Percentiles rank a stretch among this genome's conserved stretches.
phyloP scores from a whole-genome alignment of 495 filamentous ascomycete species.

The Amniculicola lignicola region DNA sequence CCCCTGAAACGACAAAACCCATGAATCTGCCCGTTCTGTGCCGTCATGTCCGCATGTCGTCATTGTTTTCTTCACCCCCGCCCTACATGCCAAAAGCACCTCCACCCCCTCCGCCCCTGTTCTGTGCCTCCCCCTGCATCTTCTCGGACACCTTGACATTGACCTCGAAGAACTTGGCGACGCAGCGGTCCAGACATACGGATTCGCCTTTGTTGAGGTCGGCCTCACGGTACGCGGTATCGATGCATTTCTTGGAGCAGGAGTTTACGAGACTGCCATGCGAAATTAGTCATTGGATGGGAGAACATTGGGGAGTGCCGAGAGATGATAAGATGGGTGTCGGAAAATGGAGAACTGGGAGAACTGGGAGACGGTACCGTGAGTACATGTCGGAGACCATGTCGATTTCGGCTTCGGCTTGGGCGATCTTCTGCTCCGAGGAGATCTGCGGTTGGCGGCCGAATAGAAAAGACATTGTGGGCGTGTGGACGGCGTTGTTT shows the following conservation, averaged over 20 bases:
- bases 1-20: no score
- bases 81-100: conserved; percentile 45
- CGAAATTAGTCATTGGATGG: neutral
- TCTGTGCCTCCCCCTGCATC: conserved; percentile 64
- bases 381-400: conserved; percentile 96
- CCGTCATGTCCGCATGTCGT: no score
- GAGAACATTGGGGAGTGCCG: neutral
- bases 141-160: conserved; percentile 86
- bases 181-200: conserved; percentile 94
- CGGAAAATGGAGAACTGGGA: neutral
- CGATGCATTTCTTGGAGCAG: conserved; percentile 90
- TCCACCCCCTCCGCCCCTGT: conserved; percentile 42
- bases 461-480: conserved; percentile 92
- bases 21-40: no score
- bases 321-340: conserved; percentile 1
- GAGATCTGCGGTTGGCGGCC: conserved; percentile 75
- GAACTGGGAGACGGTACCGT: conserved; percentile 55
- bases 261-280: conserved; percentile 71
- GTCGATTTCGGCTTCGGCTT: conserved; percentile 90
- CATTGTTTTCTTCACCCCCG: conserved; percentile 44
- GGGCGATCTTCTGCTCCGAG: conserved; percentile 91
- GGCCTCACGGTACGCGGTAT: conserved; percentile 82
- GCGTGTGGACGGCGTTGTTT: neutral
- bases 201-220: conserved; percentile 98
- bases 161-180: conserved; percentile 96